phyloP scores from a whole-genome alignment of 345 rosid species.

The Eucalyptus cloeziana region DNA sequence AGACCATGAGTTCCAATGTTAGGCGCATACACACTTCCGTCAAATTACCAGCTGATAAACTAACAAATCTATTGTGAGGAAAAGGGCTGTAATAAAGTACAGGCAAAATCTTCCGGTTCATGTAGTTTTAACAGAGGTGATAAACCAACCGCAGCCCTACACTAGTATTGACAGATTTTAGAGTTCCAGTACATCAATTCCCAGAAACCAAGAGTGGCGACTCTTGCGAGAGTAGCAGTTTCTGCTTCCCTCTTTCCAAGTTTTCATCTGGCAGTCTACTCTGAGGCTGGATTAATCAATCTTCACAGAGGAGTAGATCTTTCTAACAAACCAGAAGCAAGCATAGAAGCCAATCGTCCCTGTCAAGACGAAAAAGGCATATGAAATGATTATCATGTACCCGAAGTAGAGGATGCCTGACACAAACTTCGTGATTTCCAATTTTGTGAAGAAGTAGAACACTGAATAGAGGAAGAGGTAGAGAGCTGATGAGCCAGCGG shows the following conservation, averaged over 20 bases:
- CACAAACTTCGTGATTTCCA: slow-evolving; percentile 85
- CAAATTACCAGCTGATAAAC: neutral
- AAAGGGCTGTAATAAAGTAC: neutral
- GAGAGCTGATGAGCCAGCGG: slow-evolving; percentile 89
- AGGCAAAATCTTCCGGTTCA: neutral
- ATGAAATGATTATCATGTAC: slow-evolving; percentile 80
- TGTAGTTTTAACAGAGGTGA: neutral
- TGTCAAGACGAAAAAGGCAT: slow-evolving; percentile 85
- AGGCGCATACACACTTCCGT: neutral
- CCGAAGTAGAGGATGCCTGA: slow-evolving; percentile 91
- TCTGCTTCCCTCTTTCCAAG: neutral
- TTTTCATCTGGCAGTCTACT: neutral
- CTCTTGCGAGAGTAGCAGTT: neutral
- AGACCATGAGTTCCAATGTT: neutral
- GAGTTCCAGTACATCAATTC: neutral
- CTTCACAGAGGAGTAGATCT: slow-evolving; percentile 92
- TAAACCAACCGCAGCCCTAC: neutral
- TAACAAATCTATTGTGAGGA: neutral
- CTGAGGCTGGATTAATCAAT: slow-evolving; percentile 45
- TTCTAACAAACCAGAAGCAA: slow-evolving; percentile 94
- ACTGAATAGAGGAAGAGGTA: slow-evolving; percentile 93
- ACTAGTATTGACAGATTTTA: neutral
- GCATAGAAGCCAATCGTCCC: slow-evolving; percentile 96
- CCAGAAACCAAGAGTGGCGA: neutral
- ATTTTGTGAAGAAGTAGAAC: slow-evolving; percentile 93